Percentiles rank a stretch among this genome's conserved stretches.
Evolutionary conservation across 371 early-diverging fungal genomes (phyloP).

Genomic region (Smittium culicis): DNA sequence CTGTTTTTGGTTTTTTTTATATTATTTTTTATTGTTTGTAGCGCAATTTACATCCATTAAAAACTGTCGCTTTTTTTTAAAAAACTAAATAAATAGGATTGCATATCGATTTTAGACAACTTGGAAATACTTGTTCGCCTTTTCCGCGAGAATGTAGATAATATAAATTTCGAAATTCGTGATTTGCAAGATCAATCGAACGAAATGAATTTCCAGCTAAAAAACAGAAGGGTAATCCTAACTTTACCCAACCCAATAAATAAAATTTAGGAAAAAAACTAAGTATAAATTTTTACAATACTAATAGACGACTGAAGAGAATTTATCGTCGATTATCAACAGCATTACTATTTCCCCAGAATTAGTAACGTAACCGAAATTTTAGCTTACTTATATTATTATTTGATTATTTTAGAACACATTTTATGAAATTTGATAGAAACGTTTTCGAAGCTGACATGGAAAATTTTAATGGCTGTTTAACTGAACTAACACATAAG

Average conservation of each 20-base stretch:
- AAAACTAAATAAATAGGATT: too few relatives aligned
- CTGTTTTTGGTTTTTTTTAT: too few relatives aligned
- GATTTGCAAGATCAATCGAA: conserved; percentile 65
- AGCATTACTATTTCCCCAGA: neutral
- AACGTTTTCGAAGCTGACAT: too few relatives aligned
- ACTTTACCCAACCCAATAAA: neutral
- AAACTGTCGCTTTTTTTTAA: too few relatives aligned
- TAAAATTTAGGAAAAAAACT: conserved; percentile 17
- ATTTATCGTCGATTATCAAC: conserved; percentile 42
- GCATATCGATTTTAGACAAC: too few relatives aligned
- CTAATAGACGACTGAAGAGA: conserved; percentile 68
- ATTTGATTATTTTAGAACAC: too few relatives aligned
- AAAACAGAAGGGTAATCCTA: conserved; percentile 34
- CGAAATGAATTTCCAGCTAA: conserved; percentile 60
- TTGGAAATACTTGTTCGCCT: too few relatives aligned
- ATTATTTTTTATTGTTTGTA: too few relatives aligned
- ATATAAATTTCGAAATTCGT: conserved; percentile 74
- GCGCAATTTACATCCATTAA: too few relatives aligned
- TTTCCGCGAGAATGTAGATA: conserved; percentile 73
- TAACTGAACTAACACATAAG: conserved; percentile 66
- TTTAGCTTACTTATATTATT: conserved; percentile 44
- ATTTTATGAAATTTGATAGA: too few relatives aligned
- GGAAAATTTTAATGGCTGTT: too few relatives aligned
- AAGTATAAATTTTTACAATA: conserved; percentile 47
- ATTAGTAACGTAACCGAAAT: neutral